Evolutionary conservation across 495 filamentous ascomycete genomes (phyloP).

Genomic region (Penicillium riverlandense): DNA sequence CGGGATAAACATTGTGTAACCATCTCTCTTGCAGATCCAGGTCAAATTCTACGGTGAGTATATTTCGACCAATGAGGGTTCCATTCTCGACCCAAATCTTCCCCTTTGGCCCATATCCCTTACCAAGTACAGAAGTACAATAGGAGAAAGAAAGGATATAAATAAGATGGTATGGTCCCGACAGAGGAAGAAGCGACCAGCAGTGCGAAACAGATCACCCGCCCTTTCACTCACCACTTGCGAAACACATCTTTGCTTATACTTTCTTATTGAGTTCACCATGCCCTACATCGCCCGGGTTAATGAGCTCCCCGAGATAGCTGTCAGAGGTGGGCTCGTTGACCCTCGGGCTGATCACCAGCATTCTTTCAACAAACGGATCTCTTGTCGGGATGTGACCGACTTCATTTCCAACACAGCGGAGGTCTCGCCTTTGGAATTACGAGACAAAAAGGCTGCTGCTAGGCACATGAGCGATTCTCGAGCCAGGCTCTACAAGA

Average conservation of each 20-base stretch:
- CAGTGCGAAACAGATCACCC: background rate
- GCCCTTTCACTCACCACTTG: background rate
- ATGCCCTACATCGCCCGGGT: conserved; percentile 4
- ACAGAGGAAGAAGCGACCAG: too few species aligned
- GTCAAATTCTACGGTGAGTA: too few species aligned
- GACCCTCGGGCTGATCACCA: conserved; percentile 7
- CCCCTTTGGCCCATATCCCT: too few species aligned
- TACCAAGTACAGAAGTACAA: too few species aligned
- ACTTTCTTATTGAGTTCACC: background rate
- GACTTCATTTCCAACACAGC: conserved; percentile 8
- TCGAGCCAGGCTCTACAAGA: conserved; percentile 2
- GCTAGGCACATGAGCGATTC: conserved; percentile 1
- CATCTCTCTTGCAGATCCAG: too few species aligned
- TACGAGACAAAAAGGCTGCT: conserved; percentile 7
- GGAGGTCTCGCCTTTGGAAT: conserved; percentile 4
- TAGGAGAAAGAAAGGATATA: background rate
- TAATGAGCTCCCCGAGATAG: conserved; percentile 4
- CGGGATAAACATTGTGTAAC: too few species aligned
- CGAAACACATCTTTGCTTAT: too few species aligned
- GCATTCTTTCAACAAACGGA: conserved; percentile 6
- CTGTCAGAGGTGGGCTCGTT: conserved; percentile 2
- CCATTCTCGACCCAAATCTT: too few species aligned
- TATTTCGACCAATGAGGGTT: too few species aligned
- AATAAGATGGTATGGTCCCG: too few species aligned
- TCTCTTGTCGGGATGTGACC: conserved; percentile 4